Base-by-base conservation (phyloP, 768 basidiomycete genomes). In the Leccinum boreale region DNA sequence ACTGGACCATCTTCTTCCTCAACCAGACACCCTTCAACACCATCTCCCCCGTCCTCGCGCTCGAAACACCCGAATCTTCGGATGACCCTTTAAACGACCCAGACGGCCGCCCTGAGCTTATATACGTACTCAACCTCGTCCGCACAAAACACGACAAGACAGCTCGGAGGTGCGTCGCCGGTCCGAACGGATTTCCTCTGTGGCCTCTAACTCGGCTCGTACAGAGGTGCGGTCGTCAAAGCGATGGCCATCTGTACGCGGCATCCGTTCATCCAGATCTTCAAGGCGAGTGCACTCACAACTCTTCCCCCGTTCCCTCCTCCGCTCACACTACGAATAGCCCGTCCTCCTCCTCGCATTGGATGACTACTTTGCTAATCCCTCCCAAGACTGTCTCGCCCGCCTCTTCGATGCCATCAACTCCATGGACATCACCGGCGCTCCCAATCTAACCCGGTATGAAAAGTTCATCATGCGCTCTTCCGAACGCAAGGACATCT, bases 1-100 rank as follows among this genome's bases (percentile, higher is more conserved):
- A 98, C 74, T 98, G 95, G 95, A 98, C 97, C 5, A 86, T 98
- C 46, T 99, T 99, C 81, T 97, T 96, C 73, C 83, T 99, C 57
- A 98, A 98, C 70, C 97, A 98, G 74, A 93, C 91, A 0, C 80
- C 87, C 0, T 90, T 88, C 75, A 94, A 94, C 68, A 87, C 86
- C 17, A 92, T 96, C 62, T 83, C 87, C 2, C 90, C 93, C 6
- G 83, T 94, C 15, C 79, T 95, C 44, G 85, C 90, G 1, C 75
- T 89, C 61, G 89, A 89, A 64, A 84, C 81, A 1, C 67, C 74
- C 45, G 73, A 75, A 24, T 53, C 68, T 12, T 66, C 65, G 8
- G 75, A 73, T 2, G 70, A 68, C n/a, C 17, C 60, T 47, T 58
- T 69, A 50, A 49, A 57, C 62, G 56, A 61, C 56, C 55, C 69